Conservation (phyloP, 306 rosid genomes). For the Pyrus pyrifolia region DNA sequence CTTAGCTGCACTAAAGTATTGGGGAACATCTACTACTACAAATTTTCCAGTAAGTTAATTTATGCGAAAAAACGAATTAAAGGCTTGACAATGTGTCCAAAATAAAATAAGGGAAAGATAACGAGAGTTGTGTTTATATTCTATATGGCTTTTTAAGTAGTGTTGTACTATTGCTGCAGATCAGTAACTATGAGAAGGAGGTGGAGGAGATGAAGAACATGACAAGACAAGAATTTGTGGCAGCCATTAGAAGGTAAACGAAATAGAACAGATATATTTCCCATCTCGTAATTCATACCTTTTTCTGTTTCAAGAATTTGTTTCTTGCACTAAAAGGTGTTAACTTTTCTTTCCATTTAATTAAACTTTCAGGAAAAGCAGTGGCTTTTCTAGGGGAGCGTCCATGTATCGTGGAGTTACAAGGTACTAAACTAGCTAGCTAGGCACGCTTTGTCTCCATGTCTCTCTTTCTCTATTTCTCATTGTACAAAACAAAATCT, state of each 20-base stretch:
- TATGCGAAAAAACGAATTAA: background rate
- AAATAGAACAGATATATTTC: background rate
- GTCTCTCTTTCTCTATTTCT: background rate
- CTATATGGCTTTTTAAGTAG: background rate
- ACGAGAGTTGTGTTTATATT: background rate
- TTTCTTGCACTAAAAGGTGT: background rate
- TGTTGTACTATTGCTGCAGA: slow-evolving; percentile 27
- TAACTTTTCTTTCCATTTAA: background rate
- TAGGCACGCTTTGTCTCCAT: background rate
- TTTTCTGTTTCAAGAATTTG: background rate
- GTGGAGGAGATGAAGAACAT: slow-evolving; percentile 94
- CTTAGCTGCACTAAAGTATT: slow-evolving; percentile 93
- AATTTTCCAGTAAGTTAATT: slow-evolving; percentile 65
- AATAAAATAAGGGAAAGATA: background rate
- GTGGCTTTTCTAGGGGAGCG: slow-evolving; percentile 98
- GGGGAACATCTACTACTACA: slow-evolving; percentile 98
- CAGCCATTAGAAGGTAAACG: slow-evolving; percentile 78
- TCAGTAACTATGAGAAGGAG: slow-evolving; percentile 89
- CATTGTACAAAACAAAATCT: background rate
- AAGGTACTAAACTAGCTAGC: slow-evolving; percentile 38
- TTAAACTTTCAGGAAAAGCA: slow-evolving; percentile 70
- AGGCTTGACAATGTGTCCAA: background rate
- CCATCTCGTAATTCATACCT: no score
- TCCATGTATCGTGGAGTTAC: slow-evolving; percentile 99
- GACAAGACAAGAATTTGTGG: slow-evolving; percentile 99